Evolutionary conservation across 2,329 filamentous ascomycete genomes (phyloP).

Genomic region (Phaeophleospora eucalypticola): DNA sequence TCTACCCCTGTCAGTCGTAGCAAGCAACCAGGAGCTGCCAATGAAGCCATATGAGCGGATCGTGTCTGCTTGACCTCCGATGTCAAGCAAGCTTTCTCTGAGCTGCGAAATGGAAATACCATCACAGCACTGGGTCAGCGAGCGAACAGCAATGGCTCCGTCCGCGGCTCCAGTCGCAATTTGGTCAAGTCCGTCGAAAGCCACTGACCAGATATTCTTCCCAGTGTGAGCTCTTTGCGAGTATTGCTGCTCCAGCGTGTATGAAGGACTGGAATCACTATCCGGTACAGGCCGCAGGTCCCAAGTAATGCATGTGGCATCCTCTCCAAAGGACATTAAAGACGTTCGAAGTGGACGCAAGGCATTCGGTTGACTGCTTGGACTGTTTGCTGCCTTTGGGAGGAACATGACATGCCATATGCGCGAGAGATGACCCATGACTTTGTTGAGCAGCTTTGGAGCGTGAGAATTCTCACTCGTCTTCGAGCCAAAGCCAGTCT

Average conservation of each 20-base stretch:
- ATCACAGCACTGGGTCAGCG: too few species aligned
- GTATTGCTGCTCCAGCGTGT: conserved; percentile 49
- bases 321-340: conserved; percentile 79
- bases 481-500: conserved; percentile 43
- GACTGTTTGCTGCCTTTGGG: neutral
- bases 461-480: conserved; percentile 39
- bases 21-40: conserved; percentile 49
- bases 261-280: neutral
- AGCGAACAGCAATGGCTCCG: conserved; percentile 50
- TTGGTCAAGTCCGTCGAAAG: conserved; percentile 22
- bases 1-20: conserved; percentile 57
- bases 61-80: conserved; percentile 33
- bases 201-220: conserved; percentile 86
- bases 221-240: conserved; percentile 67
- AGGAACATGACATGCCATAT: conserved; percentile 81
- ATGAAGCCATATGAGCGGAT: conserved; percentile 64
- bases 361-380: neutral
- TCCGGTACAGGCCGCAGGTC: conserved; percentile 11
- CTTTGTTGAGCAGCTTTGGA: conserved; percentile 54
- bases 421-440: conserved; percentile 81
- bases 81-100: too few species aligned
- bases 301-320: conserved; percentile 72
- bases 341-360: conserved; percentile 34
- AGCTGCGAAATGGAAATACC: too few species aligned
- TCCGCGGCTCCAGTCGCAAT: conserved; percentile 79